Percentiles rank a stretch among this genome's conserved stretches.
These are phyloP conservation scores for Debaryomycetaceae sp. DNA, from an alignment of 1,139 yeast species.

Conservation along the genomic window DNA sequence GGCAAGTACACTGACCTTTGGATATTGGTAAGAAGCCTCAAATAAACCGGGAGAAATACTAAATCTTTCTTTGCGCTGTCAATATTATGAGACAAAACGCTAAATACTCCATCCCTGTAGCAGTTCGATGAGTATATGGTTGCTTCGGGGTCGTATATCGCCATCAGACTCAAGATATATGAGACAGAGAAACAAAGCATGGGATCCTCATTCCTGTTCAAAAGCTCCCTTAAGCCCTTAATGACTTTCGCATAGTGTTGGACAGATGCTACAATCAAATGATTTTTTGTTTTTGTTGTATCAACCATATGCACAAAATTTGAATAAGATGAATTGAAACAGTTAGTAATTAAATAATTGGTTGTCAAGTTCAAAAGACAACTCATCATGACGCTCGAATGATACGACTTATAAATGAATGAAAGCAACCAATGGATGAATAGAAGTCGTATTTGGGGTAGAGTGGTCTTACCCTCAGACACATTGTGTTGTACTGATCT, in stretches of 20 bases:
- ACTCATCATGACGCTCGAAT: conserved; percentile 29
- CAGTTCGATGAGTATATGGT: conserved; percentile 37
- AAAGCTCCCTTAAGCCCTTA: conserved; percentile 26
- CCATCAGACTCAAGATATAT: conserved; percentile 39
- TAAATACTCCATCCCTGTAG: conserved; percentile 41
- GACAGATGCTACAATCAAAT: conserved; percentile 27
- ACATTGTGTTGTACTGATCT: conserved; percentile 18
- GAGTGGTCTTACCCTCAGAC: conserved; percentile 24
- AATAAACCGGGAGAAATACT: conserved; percentile 28
- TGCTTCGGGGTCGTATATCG: conserved; percentile 46
- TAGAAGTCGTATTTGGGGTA: conserved; percentile 28
- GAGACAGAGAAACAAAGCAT: conserved; percentile 36
- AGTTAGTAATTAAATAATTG: conserved; percentile 36
- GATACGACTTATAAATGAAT: conserved; percentile 20
- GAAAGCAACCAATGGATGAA: conserved; percentile 35
- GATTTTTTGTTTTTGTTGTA: conserved; percentile 20
- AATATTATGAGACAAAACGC: conserved; percentile 31
- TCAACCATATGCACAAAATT: conserved; percentile 12
- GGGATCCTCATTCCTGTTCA: conserved; percentile 31
- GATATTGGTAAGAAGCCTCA: conserved; percentile 36
- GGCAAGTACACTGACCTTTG: conserved; percentile 38
- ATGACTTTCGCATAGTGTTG: conserved; percentile 38
- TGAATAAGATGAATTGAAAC: conserved; percentile 15
- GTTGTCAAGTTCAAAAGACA: conserved; percentile 40
- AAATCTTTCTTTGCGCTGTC: conserved; percentile 17